Conservation (phyloP, 495 filamentous ascomycete genomes). For the Mycothermus thermophilus region DNA sequence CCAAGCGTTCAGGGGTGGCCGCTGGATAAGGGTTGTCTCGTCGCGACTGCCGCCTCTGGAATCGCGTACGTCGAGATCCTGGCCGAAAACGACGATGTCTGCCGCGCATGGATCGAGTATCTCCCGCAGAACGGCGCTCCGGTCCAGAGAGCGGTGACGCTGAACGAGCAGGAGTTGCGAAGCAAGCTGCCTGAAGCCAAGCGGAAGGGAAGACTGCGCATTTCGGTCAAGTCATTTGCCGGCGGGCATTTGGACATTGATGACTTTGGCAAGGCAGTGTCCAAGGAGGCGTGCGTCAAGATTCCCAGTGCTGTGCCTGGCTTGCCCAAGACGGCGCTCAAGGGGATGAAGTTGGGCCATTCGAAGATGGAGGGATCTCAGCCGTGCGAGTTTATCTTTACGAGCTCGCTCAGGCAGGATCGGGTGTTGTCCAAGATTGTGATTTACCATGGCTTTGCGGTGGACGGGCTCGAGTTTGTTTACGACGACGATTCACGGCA, state of each 20-base stretch:
- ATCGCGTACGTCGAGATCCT: constrained; percentile 73
- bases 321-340: constrained; percentile 60
- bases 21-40: constrained; percentile 63
- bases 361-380: constrained; percentile 59
- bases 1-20: constrained; percentile 80
- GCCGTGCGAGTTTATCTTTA: constrained; percentile 60
- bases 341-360: constrained; percentile 60
- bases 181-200: constrained; percentile 53
- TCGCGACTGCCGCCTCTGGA: constrained; percentile 69
- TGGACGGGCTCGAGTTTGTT: constrained; percentile 84
- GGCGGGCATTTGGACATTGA: constrained; percentile 59
- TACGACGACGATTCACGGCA: constrained; percentile 83
- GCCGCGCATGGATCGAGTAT: constrained; percentile 69
- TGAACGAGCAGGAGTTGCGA: constrained; percentile 65
- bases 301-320: constrained; percentile 29
- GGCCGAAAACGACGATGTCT: constrained; percentile 57
- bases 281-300: constrained; percentile 58
- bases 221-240: constrained; percentile 60
- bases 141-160: constrained; percentile 52
- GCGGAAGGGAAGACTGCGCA: constrained; percentile 52
- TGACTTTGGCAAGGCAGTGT: constrained; percentile 52
- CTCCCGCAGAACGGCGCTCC: constrained; percentile 39
- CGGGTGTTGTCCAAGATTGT: constrained; percentile 63
- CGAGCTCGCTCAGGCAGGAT: constrained; percentile 50
- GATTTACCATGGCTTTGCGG: constrained; percentile 61